A percentile compares a stretch with the other conserved stretches of the same genome.
Conservation (phyloP, 2,329 filamentous ascomycete genomes). For the Cercospora beticola region DNA sequence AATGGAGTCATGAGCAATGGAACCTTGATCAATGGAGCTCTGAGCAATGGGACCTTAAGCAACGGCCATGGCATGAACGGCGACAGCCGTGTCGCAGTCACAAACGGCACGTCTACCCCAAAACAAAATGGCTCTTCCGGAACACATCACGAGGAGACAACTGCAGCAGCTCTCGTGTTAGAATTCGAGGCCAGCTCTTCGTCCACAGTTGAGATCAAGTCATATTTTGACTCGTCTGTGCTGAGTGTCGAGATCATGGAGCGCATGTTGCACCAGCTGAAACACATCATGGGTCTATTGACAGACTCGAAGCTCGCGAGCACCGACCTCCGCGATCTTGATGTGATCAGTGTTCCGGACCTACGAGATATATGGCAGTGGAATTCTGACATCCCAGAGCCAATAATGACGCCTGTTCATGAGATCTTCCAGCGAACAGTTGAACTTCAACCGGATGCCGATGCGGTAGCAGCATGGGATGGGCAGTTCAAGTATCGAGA, state of each 20-base stretch:
- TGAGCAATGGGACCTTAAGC: not conserved
- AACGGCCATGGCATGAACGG: not conserved
- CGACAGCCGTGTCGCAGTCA: not conserved
- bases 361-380: slow-evolving; percentile 24
- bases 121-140: not conserved
- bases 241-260: not conserved
- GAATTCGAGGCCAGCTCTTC: not conserved
- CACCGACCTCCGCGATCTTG: not conserved
- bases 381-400: slow-evolving; percentile 17
- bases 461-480: slow-evolving; percentile 34
- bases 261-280: slow-evolving; percentile 1
- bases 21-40: not conserved
- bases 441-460: slow-evolving; percentile 22
- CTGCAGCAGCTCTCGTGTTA: not conserved
- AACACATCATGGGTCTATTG: not conserved
- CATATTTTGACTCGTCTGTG: not conserved
- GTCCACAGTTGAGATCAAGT: not conserved
- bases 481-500: slow-evolving; percentile 30
- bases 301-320: not conserved
- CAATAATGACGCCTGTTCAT: slow-evolving; percentile 24
- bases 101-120: not conserved
- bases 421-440: slow-evolving; percentile 26
- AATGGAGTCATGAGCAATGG: not conserved
- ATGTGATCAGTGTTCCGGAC: not conserved
- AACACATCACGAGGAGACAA: not conserved